A percentile compares a stretch with the other conserved stretches of the same genome.
Evolutionary conservation across 805 yeast genomes (phyloP).

Genomic region (Spathaspora sp.): DNA sequence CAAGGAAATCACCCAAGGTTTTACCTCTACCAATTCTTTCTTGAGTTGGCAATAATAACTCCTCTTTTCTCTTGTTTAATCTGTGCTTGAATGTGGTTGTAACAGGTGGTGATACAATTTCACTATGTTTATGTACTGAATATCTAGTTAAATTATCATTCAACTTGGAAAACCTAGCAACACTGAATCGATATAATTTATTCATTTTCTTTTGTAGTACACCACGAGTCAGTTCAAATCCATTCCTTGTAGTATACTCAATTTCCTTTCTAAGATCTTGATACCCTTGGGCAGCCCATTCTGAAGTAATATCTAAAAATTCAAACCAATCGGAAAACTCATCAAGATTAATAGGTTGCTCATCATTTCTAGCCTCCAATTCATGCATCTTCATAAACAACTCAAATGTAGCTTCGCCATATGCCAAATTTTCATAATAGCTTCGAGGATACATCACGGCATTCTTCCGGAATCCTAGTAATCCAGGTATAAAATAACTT

Average conservation of each 20-base stretch:
- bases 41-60: slow-evolving; percentile 12
- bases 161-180: not conserved
- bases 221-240: not conserved
- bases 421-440: slow-evolving; percentile 23
- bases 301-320: slow-evolving; percentile 1
- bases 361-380: not conserved
- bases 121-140: slow-evolving; percentile 31
- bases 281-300: not conserved
- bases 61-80: not conserved
- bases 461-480: slow-evolving; percentile 24
- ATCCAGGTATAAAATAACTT: slow-evolving; percentile 23
- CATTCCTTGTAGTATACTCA: not conserved
- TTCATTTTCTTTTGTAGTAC: slow-evolving; percentile 11
- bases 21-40: slow-evolving; percentile 27
- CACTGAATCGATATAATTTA: slow-evolving; percentile 9
- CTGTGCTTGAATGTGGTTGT: slow-evolving; percentile 2
- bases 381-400: slow-evolving; percentile 13
- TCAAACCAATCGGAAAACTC: slow-evolving; percentile 6
- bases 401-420: slow-evolving; percentile 36
- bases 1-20: slow-evolving; percentile 30
- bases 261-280: not conserved
- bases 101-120: slow-evolving; percentile 18
- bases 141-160: slow-evolving; percentile 6
- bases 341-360: not conserved
- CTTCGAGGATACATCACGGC: slow-evolving; percentile 26